Evolutionary conservation across 2,329 filamentous ascomycete genomes (phyloP), one percentile per base, ranked within the genome.

Genomic region (Lasiodiplodia hormozganensis): DNA sequence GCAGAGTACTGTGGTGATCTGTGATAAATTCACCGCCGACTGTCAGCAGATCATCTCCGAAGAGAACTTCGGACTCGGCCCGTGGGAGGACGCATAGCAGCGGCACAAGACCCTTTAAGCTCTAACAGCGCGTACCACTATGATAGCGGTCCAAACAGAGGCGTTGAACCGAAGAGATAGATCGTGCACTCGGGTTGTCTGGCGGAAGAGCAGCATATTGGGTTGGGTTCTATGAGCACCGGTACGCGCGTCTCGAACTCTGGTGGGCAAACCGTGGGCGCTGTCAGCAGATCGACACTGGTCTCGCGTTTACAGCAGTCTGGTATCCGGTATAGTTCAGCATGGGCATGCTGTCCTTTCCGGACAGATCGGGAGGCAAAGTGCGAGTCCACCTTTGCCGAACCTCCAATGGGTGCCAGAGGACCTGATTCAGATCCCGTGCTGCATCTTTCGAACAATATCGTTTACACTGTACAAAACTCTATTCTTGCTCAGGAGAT

Each of bases 71-170:
- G 56, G 40, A 21, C 23, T 43, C 36, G 56, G 36, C 16, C 14
- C 40, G 21, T 60, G 36, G 21, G 56, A 60, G 21, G 56, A 60
- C 21, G 43, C 56, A 11, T 38, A 60, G 36, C 56, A 60, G 56
- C 56, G 56, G 56, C 34, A 60, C 36, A 60, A 6, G 56, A 60
- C n/a, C 25, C 47, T 36, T 36, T 36, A 0, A 28, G 25, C 11
- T 28, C 56, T 2, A n/a, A 16, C 6, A 38, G 25, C 56, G n/a
- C 34, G 2, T 60, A 18, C 12, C 36, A 60, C 2, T 60, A 38
- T n/a, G 54, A 38, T 23, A 23, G 12, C 7, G 6, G 8, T 16
- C 3, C 21, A 2, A 34, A 21, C 14, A 34, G 34, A 12, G n/a
- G 34, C 34, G 31, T 16, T 11, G 53, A 18, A 4, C 5, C n/a